These are phyloP conservation scores for Dentipellis fragilis DNA, from an alignment of 768 basidiomycete species.

Conservation along the genomic window DNA sequence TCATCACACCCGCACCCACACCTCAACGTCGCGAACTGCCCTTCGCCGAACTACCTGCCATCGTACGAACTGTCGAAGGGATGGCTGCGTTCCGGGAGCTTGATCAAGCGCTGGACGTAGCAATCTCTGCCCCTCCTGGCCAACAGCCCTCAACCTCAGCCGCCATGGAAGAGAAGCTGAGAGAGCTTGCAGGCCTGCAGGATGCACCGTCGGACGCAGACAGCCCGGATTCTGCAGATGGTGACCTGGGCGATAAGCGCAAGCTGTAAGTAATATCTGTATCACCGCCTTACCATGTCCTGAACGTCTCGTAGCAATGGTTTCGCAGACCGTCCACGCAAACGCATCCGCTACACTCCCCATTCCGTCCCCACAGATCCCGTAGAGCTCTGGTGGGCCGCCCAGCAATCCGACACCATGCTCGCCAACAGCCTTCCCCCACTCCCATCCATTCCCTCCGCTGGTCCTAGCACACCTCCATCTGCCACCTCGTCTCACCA, in stretches of 20 bases:
- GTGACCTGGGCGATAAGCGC: constrained; percentile 49
- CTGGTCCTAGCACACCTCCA: constrained; percentile 18
- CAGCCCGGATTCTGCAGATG: constrained; percentile 20
- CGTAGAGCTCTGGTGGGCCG: constrained; percentile 14
- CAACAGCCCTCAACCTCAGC: constrained; percentile 2
- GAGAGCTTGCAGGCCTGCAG: constrained; percentile 1
- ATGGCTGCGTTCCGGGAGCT: constrained; percentile 61
- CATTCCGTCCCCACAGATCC: constrained; percentile 2
- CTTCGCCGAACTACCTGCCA: constrained; percentile 60
- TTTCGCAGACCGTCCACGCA: constrained; percentile 41
- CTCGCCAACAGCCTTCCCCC: constrained; percentile 13
- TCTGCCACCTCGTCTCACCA: constrained; percentile 15
- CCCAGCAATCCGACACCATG: constrained; percentile 11
- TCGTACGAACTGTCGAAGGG: constrained; percentile 60
- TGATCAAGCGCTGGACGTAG: constrained; percentile 37
- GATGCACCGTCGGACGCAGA: constrained; percentile 14
- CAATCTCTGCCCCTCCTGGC: constrained; percentile 8
- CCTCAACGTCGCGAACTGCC: constrained; percentile 30
- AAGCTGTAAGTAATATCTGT: constrained; percentile 31
- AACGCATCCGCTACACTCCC: constrained; percentile 44
- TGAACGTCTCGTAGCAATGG: constrained; percentile 17
- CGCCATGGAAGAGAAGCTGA: constrained; percentile 14
- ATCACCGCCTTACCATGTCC: neutral
- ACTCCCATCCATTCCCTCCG: constrained; percentile 10
- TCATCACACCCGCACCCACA: constrained; percentile 10